phyloP scores from a whole-genome alignment of 2,329 filamentous ascomycete genomes.

The Cytospora paraplurivora region DNA sequence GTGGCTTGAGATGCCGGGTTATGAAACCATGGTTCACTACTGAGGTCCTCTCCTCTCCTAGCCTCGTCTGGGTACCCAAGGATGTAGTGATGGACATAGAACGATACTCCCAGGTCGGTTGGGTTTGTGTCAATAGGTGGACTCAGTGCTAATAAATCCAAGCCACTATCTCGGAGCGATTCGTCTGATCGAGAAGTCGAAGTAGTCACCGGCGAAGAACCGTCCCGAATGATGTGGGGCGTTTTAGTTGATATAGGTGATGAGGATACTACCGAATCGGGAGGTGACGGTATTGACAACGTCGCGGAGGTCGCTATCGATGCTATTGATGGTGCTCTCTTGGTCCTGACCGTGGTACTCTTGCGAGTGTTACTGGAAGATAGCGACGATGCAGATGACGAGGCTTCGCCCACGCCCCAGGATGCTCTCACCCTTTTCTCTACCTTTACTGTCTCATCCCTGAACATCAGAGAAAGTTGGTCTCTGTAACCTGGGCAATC shows the following conservation, averaged over 20 bases:
- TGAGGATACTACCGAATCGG: constrained; percentile 22
- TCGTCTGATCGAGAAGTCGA: neutral
- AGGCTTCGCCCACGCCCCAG: constrained; percentile 43
- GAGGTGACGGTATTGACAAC: constrained; percentile 18
- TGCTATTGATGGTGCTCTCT: constrained; percentile 24
- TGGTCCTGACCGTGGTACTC: constrained; percentile 4
- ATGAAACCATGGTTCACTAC: constrained; percentile 41
- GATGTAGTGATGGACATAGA: constrained; percentile 55
- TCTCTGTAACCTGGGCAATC: constrained; percentile 66
- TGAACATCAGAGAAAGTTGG: constrained; percentile 65
- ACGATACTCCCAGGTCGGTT: constrained; percentile 52
- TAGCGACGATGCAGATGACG: constrained; percentile 32
- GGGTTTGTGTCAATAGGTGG: constrained; percentile 42
- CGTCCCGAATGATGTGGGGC: neutral
- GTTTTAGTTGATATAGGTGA: constrained; percentile 20
- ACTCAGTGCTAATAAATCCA: neutral
- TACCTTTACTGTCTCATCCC: constrained; percentile 66
- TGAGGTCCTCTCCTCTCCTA: constrained; percentile 41
- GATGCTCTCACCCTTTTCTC: constrained; percentile 59
- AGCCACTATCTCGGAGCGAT: neutral
- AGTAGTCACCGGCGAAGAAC: neutral
- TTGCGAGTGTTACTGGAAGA: constrained; percentile 20
- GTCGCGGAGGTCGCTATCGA: constrained; percentile 26
- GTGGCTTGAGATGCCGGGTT: constrained; percentile 47
- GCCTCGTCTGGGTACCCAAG: constrained; percentile 55